phyloP scores from a whole-genome alignment of 495 filamentous ascomycete species.

The Pseudoneurospora amorphoporcata region DNA sequence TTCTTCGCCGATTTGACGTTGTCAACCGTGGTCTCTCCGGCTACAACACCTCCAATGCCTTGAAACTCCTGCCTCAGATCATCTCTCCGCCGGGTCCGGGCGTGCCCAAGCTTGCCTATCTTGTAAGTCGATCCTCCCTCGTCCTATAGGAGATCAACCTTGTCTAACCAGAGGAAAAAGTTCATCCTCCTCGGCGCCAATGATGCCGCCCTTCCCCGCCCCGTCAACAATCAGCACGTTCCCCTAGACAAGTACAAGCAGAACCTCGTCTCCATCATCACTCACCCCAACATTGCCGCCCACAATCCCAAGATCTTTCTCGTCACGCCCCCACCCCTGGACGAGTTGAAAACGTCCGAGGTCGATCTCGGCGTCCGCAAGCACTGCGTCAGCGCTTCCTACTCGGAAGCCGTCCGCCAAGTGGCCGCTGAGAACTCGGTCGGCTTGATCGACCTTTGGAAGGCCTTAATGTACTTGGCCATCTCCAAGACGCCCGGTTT shows the following conservation, averaged over 20 bases:
- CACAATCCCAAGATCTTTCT: slow-evolving; percentile 67
- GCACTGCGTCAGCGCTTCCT: slow-evolving; percentile 52
- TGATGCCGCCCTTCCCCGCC: slow-evolving; percentile 56
- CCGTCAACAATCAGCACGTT: slow-evolving; percentile 56
- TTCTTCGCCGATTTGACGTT: slow-evolving; percentile 35
- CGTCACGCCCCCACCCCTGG: slow-evolving; percentile 68
- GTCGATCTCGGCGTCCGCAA: slow-evolving; percentile 47
- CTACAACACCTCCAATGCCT: slow-evolving; percentile 38
- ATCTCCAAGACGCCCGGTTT: slow-evolving; percentile 29
- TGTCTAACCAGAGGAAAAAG: slow-evolving; percentile 16
- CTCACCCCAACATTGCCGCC: slow-evolving; percentile 53
- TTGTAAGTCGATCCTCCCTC: slow-evolving; percentile 41
- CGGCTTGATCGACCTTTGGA: slow-evolving; percentile 65
- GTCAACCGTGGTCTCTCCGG: slow-evolving; percentile 41
- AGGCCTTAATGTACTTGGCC: slow-evolving; percentile 54
- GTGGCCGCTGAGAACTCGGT: slow-evolving; percentile 52
- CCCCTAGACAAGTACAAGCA: slow-evolving; percentile 58
- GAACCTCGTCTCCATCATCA: slow-evolving; percentile 60
- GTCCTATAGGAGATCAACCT: neutral
- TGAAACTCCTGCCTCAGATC: slow-evolving; percentile 31
- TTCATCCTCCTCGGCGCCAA: slow-evolving; percentile 81
- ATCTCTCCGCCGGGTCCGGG: slow-evolving; percentile 37
- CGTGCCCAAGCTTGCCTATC: slow-evolving; percentile 44
- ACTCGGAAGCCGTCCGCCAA: slow-evolving; percentile 58
- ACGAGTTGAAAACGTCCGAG: slow-evolving; percentile 56